phyloP scores from a whole-genome alignment of 805 yeast genomes.

The Grigorovia humatica region DNA sequence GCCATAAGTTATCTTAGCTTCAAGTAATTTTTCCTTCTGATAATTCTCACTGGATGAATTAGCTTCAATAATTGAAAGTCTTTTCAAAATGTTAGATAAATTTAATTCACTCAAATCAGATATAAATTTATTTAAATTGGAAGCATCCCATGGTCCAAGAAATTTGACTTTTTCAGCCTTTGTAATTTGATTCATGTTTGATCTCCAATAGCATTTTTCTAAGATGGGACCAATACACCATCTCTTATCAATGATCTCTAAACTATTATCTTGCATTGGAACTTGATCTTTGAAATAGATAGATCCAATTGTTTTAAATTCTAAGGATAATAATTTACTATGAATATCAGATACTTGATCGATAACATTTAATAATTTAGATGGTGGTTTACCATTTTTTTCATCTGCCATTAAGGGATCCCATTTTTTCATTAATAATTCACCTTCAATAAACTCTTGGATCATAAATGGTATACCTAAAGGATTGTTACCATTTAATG shows the following conservation, averaged over 20 bases:
- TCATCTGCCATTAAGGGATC: constrained; percentile 63
- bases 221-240: constrained; percentile 89
- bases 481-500: constrained; percentile 49
- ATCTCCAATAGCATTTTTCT: constrained; percentile 70
- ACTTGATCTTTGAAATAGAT: constrained; percentile 44
- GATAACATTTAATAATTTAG: constrained; percentile 48
- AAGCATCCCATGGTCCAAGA: constrained; percentile 64
- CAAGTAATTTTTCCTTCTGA: constrained; percentile 35
- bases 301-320: constrained; percentile 71
- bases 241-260: constrained; percentile 29
- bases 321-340: constrained; percentile 40
- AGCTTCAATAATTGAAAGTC: constrained; percentile 32
- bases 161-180: not conserved
- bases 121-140: constrained; percentile 42
- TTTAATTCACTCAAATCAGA: constrained; percentile 56
- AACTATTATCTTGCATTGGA: not conserved
- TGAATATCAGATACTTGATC: constrained; percentile 65
- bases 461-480: constrained; percentile 67
- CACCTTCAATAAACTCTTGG: constrained; percentile 73
- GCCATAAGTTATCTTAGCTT: constrained; percentile 51
- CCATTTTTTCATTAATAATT: constrained; percentile 82
- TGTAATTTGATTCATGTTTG: constrained; percentile 31
- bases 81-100: constrained; percentile 45
- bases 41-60: constrained; percentile 5
- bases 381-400: constrained; percentile 37